Base-by-base conservation (phyloP, 2,329 filamentous ascomycete genomes). In the Talaromyces islandicus region DNA sequence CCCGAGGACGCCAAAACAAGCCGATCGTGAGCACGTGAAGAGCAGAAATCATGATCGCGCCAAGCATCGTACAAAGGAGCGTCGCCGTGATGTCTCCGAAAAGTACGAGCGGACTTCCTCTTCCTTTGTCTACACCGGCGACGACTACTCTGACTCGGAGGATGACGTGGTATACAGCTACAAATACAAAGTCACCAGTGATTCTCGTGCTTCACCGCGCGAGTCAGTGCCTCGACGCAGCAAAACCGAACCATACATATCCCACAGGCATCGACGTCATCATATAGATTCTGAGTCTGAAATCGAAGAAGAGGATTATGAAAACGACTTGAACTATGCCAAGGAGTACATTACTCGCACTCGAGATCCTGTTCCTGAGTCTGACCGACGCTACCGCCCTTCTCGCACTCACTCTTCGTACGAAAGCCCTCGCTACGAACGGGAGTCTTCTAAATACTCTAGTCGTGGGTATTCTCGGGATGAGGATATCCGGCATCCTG, bases 31-130 rank as follows among this genome's bases (percentile, higher is more conserved):
- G 10, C 66, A 57, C 32, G 59, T 64, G 21, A 75, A 71, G 60
- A 65, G 70, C 7, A 66, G 65, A 27, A 71, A 71, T 62, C 66
- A 70, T 54, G 70, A 71, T 60, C 71, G 70, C 35, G 73, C 69
- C 57, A 79, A 76, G 67, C 66, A 65, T 62, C 73, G 74, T 58
- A 77, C 76, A 62, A 77, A 73, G 64, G 77, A 79, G 65, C 74
- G 76, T 56, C 73, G 68, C 58, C 73, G 71, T 58, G 76, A 78
- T 56, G 66, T 66, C 50, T 73, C 69, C 38, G 74, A 75, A 30
- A 80, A 79, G 63, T 70, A 72, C 56, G 71, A 71, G 29, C 68
- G 66, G 27, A 62, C 66, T 38, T 35, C 21, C 24, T 66, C 64
- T 19, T 46, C 69, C 3, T 71, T 69, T 60, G 67, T 68, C 3